Base-by-base conservation (phyloP, 345 rosid species). In the Brassica carinata region DNA sequence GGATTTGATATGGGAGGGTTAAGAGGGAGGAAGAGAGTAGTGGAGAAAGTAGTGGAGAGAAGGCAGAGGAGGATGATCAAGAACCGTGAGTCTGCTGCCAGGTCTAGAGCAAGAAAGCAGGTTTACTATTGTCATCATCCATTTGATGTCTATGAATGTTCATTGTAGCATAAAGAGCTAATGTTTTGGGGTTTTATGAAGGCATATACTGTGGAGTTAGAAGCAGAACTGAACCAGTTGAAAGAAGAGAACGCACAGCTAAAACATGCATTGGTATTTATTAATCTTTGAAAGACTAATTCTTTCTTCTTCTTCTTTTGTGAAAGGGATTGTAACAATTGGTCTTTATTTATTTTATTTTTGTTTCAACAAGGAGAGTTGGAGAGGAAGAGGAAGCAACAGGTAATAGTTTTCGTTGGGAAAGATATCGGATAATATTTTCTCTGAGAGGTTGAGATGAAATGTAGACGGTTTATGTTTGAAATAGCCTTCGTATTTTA, bases 71-170 rank as follows among this genome's bases (percentile, higher is more conserved):
- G 96, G 88, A 92, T 94, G 98, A 92, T 94, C 58, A 95, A 95
- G 90, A 95, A 95, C 31, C 82, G 98, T 4, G 99, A 95, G 73
- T 95, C 98, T 14, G 97, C 99, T 10, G 99, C 98, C 0, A 85
- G 99, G 80, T 93, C 99, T 40, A 86, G 98, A 85, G 99, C 98
- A 77, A 82, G 98, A 83, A 95, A 93, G 72, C 98, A 92, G 93
- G 98, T 94, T 48, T 19, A 13, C 15, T 38, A 8, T 48, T 43
- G 4, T 43, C 10, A 43, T 9, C 51, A 9, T 10, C 1, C 5
- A 13, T 38, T 36, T 38, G n/a, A 48, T 48, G 17, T 3, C 55
- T 48, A 48, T 48, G 57, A 48, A 48, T 51, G 18, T 57, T 14
- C 19, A 11, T 71, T 65, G 23, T 19, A 62, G 72, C 31, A 31